A percentile compares a stretch with the other conserved stretches of the same genome.
phyloP scores from a whole-genome alignment of 192 early-diverging fungal genomes.

The Backusella mclennaniae region DNA sequence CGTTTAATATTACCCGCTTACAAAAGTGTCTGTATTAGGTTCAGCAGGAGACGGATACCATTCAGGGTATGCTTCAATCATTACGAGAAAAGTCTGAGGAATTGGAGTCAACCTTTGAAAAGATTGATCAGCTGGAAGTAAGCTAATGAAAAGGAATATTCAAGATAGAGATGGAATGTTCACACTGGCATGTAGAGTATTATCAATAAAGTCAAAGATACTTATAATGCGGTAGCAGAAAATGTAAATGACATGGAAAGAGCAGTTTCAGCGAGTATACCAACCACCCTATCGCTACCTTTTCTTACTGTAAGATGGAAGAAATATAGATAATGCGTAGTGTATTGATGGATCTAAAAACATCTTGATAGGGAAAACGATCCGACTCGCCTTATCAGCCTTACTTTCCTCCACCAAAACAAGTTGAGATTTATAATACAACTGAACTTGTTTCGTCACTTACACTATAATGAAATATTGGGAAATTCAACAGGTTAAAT shows the following conservation, averaged over 20 bases:
- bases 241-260: conserved; percentile 17
- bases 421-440: conserved; percentile 15
- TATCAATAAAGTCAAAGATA: conserved; percentile 16
- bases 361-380: neutral
- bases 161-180: neutral
- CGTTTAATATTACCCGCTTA: neutral
- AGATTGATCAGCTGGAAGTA: conserved; percentile 23
- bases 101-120: conserved; percentile 8
- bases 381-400: neutral
- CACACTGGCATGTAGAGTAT: neutral
- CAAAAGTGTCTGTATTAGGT: neutral
- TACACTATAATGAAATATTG: conserved; percentile 24
- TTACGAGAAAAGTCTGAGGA: conserved; percentile 1
- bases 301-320: conserved; percentile 5
- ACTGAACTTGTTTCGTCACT: neutral
- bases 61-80: neutral
- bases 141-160: neutral
- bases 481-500: neutral
- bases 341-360: neutral
- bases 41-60: neutral
- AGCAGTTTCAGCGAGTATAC: conserved; percentile 2
- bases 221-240: conserved; percentile 19
- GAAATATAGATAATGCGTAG: neutral
- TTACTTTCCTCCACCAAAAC: conserved; percentile 17
- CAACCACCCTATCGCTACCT: neutral